Base-by-base conservation (phyloP, 768 basidiomycete genomes). In the Mycena polygramma region DNA sequence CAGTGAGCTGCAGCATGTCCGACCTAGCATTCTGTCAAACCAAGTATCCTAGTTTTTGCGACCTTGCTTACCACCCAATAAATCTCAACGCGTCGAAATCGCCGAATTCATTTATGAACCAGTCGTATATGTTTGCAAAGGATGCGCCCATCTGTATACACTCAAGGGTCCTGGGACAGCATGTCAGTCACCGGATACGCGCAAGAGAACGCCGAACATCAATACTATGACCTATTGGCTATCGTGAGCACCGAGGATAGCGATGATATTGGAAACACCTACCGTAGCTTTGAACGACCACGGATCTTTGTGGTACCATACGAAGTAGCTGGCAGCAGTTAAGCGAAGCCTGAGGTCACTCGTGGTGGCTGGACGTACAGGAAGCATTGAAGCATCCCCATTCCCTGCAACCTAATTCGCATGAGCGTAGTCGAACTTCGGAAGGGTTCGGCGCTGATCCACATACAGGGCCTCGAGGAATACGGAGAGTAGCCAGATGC, bases 221-320 rank as follows among this genome's bases (percentile, higher is more conserved):
- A 60, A 7, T 7, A 49, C 26, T 20, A 48, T 35, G 45, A 60
- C 59, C 46, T 60, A 14, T 0, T 3, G 19, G 9, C 22, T 20
- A 48, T 3, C 2, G 20, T 48, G 8, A 48, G 8, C 41, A 24
- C n/a, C n/a, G n/a, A 17, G 6, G 53, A 24, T 43, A 7, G 15
- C 7, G 9, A 7, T 37, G 20, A 20, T 26, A 11, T 35, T 4
- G 55, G 35, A 11, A 41, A 11, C 7, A 35, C 45, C 6, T 58
- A 66, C 65, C n/a, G 65, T 41, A 6, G 11, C 65, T n/a, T 66
- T 66, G 45, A 66, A 22, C n/a, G n/a, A 26, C 65, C 65, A 66
- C 24, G 65, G 36, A 51, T 66, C 65, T 30, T 19, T 30, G 45
- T 8, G 65, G 57, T 66, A 66, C 65, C 65, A 66, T 4, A 58